Evolutionary conservation across 208 protist species (phyloP).

Genomic region (Polymyxa betae): DNA sequence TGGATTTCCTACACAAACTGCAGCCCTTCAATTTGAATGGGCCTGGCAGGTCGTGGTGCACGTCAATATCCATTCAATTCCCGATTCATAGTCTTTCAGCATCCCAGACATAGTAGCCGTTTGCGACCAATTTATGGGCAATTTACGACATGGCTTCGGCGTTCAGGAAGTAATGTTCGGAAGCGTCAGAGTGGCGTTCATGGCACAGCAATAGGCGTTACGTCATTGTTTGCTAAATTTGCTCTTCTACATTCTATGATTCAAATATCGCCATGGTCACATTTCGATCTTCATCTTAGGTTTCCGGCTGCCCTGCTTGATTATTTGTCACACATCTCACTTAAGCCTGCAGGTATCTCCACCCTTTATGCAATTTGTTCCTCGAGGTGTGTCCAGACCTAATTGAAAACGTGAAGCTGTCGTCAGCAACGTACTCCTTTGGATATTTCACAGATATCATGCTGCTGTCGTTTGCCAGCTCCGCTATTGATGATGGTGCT

Average conservation of each 20-base stretch:
- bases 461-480: no score
- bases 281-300: conserved; percentile 40
- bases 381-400: background rate
- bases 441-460: no score
- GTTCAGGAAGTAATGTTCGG: background rate
- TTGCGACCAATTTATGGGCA: conserved; percentile 14
- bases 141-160: background rate
- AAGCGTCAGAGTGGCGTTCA: background rate
- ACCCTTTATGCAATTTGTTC: background rate
- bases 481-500: no score
- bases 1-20: conserved; percentile 84
- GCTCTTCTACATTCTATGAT: conserved; percentile 9
- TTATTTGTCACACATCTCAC: background rate
- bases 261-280: conserved; percentile 12
- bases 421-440: no score
- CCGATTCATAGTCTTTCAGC: background rate
- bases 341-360: background rate
- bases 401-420: no score
- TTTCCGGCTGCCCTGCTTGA: background rate
- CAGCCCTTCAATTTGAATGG: conserved; percentile 91
- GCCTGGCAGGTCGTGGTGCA: conserved; percentile 84
- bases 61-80: background rate
- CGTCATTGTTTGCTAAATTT: conserved; percentile 28
- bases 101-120: background rate
- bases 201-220: conserved; percentile 8